Conservation (phyloP, 2,329 filamentous ascomycete species). For the Dactylonectria macrodidyma region DNA sequence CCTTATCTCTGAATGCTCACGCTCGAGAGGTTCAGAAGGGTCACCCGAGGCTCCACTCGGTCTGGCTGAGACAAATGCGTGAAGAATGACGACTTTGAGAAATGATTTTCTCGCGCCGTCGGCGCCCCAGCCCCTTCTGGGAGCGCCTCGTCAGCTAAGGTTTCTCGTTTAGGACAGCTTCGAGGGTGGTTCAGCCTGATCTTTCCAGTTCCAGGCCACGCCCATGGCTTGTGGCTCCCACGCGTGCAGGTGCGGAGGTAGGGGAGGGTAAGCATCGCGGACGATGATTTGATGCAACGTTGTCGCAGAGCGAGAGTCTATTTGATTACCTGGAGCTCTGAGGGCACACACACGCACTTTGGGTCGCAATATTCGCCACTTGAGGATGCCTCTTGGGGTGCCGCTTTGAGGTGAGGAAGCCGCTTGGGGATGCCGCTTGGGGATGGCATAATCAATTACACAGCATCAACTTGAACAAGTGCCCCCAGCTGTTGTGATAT, state of each 20-base stretch:
- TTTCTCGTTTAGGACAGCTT: constrained; percentile 14
- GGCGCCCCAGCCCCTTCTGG: background rate
- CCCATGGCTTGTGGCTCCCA: constrained; percentile 25
- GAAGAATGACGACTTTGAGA: background rate
- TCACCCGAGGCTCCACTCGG: constrained; percentile 19
- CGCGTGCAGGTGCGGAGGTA: constrained; percentile 6
- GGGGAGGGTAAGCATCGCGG: constrained; percentile 4
- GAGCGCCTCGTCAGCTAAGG: background rate
- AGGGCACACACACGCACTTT: background rate
- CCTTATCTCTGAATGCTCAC: constrained; percentile 11
- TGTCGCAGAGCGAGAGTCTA: constrained; percentile 9
- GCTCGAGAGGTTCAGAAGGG: constrained; percentile 18
- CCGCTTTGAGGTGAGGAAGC: no score
- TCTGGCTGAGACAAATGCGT: background rate
- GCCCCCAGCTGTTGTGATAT: background rate
- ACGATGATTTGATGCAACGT: constrained; percentile 16
- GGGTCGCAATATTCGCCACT: constrained; percentile 1
- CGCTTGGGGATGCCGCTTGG: background rate
- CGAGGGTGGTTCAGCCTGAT: constrained; percentile 13
- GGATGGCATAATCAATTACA: background rate
- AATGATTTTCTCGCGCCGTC: background rate
- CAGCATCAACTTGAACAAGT: background rate
- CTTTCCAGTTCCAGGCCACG: constrained; percentile 12
- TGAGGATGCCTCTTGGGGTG: background rate
- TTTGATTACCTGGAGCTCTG: constrained; percentile 12